These are phyloP conservation scores for Tuber microsphaerosporum DNA, from an alignment of 495 filamentous ascomycete species.

Conservation along the genomic window DNA sequence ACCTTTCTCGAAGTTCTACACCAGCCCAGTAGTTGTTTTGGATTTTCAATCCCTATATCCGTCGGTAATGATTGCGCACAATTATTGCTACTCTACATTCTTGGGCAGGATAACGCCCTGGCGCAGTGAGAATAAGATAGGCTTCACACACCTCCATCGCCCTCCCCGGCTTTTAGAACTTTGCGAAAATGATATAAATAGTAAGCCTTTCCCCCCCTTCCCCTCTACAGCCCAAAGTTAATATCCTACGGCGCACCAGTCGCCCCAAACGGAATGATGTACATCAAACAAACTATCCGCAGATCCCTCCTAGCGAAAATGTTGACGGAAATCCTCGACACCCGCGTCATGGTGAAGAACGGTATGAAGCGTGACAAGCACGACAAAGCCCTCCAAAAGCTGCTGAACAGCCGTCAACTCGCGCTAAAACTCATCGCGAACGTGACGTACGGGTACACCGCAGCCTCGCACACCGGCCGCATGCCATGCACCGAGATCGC, in stretches of 20 bases:
- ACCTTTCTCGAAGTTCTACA: constrained; percentile 90
- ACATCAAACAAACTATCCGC: constrained; percentile 73
- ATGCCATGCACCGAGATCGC: constrained; percentile 99
- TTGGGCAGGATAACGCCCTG: constrained; percentile 76
- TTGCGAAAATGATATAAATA: constrained; percentile 75
- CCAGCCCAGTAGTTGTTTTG: constrained; percentile 76
- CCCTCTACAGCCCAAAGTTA: background rate
- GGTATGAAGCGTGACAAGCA: constrained; percentile 95
- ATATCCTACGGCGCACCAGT: constrained; percentile 46
- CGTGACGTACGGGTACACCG: constrained; percentile 96
- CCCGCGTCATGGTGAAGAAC: constrained; percentile 93
- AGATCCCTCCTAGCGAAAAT: constrained; percentile 93
- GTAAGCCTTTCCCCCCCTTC: constrained; percentile 12
- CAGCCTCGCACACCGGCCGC: constrained; percentile 85
- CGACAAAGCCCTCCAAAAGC: constrained; percentile 74
- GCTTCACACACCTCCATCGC: constrained; percentile 76
- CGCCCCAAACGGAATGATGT: constrained; percentile 94
- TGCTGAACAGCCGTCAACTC: constrained; percentile 88
- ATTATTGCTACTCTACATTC: constrained; percentile 98
- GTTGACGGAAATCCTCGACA: constrained; percentile 92
- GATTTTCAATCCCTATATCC: constrained; percentile 97
- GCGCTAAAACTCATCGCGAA: constrained; percentile 97
- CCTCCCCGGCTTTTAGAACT: constrained; percentile 67
- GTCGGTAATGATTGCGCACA: constrained; percentile 98
- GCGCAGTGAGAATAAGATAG: constrained; percentile 91